Evolutionary conservation across 208 protist genomes (phyloP).

Genomic region (Leptomonas pyrrhocoris): DNA sequence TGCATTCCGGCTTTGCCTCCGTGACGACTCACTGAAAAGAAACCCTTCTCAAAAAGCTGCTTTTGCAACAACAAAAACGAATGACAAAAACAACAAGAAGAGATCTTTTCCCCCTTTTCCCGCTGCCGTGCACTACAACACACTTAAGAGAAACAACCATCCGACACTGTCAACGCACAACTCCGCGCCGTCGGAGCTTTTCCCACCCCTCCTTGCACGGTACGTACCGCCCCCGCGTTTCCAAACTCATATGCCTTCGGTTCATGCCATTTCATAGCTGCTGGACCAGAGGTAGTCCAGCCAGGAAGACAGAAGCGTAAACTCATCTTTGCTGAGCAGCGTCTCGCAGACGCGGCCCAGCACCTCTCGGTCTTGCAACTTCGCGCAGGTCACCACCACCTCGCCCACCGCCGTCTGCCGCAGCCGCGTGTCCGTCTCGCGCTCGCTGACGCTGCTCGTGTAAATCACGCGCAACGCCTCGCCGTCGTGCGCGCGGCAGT

Average conservation of each 20-base stretch:
- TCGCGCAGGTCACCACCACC: slow-evolving; percentile 36
- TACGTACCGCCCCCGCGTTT: too few species aligned
- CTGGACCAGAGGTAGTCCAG: slow-evolving; percentile 40
- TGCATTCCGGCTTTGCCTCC: too few species aligned
- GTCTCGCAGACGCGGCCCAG: slow-evolving; percentile 48
- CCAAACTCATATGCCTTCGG: too few species aligned
- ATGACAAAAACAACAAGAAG: neutral
- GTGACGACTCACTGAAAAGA: too few species aligned
- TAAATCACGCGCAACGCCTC: slow-evolving; percentile 39
- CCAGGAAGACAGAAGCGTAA: slow-evolving; percentile 57
- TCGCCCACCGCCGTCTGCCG: slow-evolving; percentile 57
- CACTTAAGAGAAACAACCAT: too few species aligned
- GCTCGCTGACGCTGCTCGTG: slow-evolving; percentile 63
- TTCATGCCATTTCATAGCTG: slow-evolving; percentile 13
- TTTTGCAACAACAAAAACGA: too few species aligned
- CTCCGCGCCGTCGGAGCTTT: too few species aligned
- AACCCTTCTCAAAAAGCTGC: neutral
- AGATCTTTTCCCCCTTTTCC: neutral
- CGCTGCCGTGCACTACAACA: too few species aligned
- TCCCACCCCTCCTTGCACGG: too few species aligned
- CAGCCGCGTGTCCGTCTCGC: slow-evolving; percentile 48
- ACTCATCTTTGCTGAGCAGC: slow-evolving; percentile 55
- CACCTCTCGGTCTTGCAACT: slow-evolving; percentile 35
- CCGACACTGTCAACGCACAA: too few species aligned
- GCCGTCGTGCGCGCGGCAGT: slow-evolving; percentile 60